A percentile compares a stretch with the other conserved stretches of the same genome.
Conservation (phyloP, 495 filamentous ascomycete genomes). For the Penicillium argentinense region DNA sequence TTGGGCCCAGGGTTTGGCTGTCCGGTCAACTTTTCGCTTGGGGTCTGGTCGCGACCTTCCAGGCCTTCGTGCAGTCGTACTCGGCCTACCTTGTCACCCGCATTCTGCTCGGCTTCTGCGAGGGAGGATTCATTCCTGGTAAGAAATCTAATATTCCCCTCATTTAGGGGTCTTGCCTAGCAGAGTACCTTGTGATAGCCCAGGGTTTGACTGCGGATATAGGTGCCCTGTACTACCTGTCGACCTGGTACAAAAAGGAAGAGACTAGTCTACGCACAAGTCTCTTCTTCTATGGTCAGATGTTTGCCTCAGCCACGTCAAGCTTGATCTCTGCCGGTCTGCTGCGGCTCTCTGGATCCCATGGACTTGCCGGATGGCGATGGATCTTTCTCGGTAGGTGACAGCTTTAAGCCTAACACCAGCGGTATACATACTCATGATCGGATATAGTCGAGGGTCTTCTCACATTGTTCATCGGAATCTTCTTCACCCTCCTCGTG, state of each 20-base stretch:
- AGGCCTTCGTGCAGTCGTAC: slow-evolving; percentile 55
- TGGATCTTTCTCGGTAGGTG: slow-evolving; percentile 58
- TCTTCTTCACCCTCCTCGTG: slow-evolving; percentile 50
- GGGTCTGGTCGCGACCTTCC: slow-evolving; percentile 58
- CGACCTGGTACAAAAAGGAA: slow-evolving; percentile 58
- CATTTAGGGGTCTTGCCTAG: too few relatives aligned
- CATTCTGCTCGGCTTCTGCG: slow-evolving; percentile 55
- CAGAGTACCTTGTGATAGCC: too few relatives aligned
- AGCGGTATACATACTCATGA: neutral
- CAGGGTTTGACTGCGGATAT: neutral
- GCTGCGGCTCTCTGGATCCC: slow-evolving; percentile 49
- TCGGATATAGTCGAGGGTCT: slow-evolving; percentile 46
- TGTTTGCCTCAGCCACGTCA: slow-evolving; percentile 52
- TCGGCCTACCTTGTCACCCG: slow-evolving; percentile 52
- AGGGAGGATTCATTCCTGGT: slow-evolving; percentile 62
- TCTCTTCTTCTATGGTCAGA: slow-evolving; percentile 55
- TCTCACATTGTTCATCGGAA: slow-evolving; percentile 52
- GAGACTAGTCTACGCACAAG: slow-evolving; percentile 56
- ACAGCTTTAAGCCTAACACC: too few relatives aligned
- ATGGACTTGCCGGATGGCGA: slow-evolving; percentile 56
- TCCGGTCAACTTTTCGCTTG: slow-evolving; percentile 57
- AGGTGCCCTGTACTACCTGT: slow-evolving; percentile 60
- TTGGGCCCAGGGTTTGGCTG: slow-evolving; percentile 57
- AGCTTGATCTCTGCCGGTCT: slow-evolving; percentile 53
- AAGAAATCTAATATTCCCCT: too few relatives aligned